Evolutionary conservation across 2,329 filamentous ascomycete species (phyloP).

Genomic region (Cercospora citrullina): DNA sequence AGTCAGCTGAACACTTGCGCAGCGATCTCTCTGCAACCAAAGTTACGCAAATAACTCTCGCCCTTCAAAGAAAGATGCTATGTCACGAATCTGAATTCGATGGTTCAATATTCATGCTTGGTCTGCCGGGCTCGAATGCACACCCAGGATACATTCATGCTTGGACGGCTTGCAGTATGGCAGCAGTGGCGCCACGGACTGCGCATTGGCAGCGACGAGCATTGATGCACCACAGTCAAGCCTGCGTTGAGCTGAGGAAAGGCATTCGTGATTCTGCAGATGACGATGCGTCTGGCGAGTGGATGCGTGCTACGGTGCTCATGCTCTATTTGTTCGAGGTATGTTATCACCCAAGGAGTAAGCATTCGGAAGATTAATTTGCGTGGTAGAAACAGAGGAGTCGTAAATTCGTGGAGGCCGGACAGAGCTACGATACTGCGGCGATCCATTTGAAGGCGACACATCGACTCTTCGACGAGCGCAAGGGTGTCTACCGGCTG

Average conservation of each 20-base stretch:
- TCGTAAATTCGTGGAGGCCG: background rate
- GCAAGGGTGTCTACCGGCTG: background rate
- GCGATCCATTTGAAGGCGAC: background rate
- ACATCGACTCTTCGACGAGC: constrained; percentile 6
- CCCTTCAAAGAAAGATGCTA: constrained; percentile 23
- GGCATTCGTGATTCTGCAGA: background rate
- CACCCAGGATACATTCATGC: constrained; percentile 26
- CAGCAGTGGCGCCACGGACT: constrained; percentile 15
- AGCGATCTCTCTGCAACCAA: constrained; percentile 17
- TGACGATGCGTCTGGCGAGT: background rate
- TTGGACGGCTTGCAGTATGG: constrained; percentile 20
- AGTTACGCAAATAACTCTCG: constrained; percentile 15
- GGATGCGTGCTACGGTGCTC: constrained; percentile 24
- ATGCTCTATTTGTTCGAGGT: constrained; percentile 27
- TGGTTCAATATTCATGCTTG: constrained; percentile 17
- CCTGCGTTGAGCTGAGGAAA: constrained; percentile 14
- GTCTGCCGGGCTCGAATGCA: constrained; percentile 16
- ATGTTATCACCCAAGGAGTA: background rate
- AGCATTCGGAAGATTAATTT: background rate
- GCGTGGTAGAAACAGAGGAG: background rate
- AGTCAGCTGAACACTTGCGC: background rate
- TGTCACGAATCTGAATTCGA: constrained; percentile 18
- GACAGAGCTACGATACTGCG: background rate
- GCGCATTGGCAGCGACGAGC: constrained; percentile 16
- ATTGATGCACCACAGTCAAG: constrained; percentile 25